These are phyloP conservation scores for Alternaria atra DNA, from an alignment of 2,329 filamentous ascomycete species.

Conservation along the genomic window DNA sequence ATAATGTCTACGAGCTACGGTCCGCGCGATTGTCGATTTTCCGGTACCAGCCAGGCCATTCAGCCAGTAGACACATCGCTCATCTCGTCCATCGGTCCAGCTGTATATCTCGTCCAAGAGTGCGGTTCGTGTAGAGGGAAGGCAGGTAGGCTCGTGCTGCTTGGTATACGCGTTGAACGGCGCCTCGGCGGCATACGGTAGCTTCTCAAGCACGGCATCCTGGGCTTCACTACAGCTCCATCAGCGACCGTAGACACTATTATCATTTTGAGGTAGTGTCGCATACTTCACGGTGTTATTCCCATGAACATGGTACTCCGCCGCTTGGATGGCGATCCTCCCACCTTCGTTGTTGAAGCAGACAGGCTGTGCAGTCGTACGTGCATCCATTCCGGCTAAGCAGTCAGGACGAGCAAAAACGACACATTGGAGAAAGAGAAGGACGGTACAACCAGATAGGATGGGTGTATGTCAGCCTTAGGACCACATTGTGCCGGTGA, in stretches of 20 bases:
- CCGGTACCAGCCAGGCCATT: slow-evolving; percentile 43
- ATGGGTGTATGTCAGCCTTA: too few species aligned
- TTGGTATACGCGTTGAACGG: slow-evolving; percentile 31
- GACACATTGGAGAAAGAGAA: too few species aligned
- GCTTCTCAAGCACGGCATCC: not conserved
- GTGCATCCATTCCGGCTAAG: too few species aligned
- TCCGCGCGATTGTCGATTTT: slow-evolving; percentile 43
- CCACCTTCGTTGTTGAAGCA: too few species aligned
- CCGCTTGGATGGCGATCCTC: too few species aligned
- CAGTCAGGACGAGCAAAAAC: too few species aligned
- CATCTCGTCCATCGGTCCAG: slow-evolving; percentile 27
- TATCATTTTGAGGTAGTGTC: too few species aligned
- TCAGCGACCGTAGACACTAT: not conserved
- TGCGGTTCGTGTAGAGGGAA: slow-evolving; percentile 31
- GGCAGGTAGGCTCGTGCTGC: slow-evolving; percentile 33
- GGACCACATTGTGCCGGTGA: too few species aligned
- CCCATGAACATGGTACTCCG: too few species aligned
- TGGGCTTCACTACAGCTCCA: not conserved
- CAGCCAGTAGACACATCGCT: slow-evolving; percentile 42
- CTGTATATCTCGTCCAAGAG: slow-evolving; percentile 33
- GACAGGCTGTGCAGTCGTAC: too few species aligned
- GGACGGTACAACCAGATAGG: too few species aligned
- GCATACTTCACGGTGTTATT: too few species aligned
- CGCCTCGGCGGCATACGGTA: slow-evolving; percentile 20
- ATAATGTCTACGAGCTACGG: slow-evolving; percentile 30